Evolutionary conservation across 2,329 filamentous ascomycete genomes (phyloP), one percentile per base, ranked within the genome.

Genomic region (Diplodia intermedia): DNA sequence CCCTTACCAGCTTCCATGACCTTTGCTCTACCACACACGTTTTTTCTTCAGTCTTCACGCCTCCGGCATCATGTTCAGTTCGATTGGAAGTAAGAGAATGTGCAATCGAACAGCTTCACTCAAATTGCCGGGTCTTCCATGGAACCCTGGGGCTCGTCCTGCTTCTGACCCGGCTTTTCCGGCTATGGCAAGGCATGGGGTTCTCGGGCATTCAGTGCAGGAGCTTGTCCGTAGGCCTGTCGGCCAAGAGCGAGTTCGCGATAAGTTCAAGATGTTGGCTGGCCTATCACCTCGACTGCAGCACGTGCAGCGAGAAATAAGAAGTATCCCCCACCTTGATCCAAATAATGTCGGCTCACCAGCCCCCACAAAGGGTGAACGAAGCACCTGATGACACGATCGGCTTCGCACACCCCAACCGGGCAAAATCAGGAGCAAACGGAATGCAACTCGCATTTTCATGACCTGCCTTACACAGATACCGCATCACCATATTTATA

Each of bases 121-220:
- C 53, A 55, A n/a, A 55, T n/a, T 12, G 53, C 53, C 31, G 4
- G 14, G 36, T 52, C 31, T 18, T 18, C 23, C 7, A 15, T n/a
- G 14, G 6, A 47, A 4, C 9, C 2, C 6, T 47, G 5, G 7
- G 33, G 40, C 23, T 40, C 11, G 5, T 12, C 54, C n/a, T 65
- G 47, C n/a, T 60, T 60, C 36, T 23, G 38, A 9, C 11, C 38
- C 2, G 56, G 56, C 11, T 47, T 47, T 31, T 18, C 36, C 9
- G 56, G 56, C 1, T 29, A 60, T 47, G 56, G 56, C 5, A 60
- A 29, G 7, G 3, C 20, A 14, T 60, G 56, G 56, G 31, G 33
- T 12, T 60, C 55, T 9, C 55, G 47, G 43, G 36, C 47, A 2
- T 60, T 60, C 55, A 43, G 55, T 12, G 20, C 55, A 60, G 55